A percentile compares a stretch with the other conserved stretches of the same genome.
phyloP scores from a whole-genome alignment of 306 rosid species.

The Casuarina cunninghamiana region DNA sequence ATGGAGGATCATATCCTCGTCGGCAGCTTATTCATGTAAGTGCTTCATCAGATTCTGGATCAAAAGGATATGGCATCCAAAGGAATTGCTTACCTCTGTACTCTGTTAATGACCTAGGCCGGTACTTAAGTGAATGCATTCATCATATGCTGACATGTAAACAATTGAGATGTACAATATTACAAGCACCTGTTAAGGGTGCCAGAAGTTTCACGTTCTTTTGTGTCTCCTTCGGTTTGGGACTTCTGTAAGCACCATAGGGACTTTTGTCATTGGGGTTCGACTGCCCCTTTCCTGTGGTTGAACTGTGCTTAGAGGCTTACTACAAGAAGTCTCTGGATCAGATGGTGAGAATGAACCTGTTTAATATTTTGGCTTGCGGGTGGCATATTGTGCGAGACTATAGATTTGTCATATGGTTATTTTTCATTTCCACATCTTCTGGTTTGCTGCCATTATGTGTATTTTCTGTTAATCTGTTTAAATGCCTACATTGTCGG shows the following conservation, averaged over 20 bases:
- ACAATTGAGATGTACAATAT: neutral
- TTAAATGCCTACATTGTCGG: neutral
- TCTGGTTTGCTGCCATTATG: neutral
- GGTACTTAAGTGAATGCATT: slow-evolving; percentile 1
- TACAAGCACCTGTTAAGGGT: neutral
- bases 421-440: neutral
- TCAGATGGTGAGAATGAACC: neutral
- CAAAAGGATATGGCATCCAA: neutral
- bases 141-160: neutral
- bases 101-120: neutral
- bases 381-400: neutral
- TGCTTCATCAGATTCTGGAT: slow-evolving; percentile 27
- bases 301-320: neutral
- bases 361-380: neutral
- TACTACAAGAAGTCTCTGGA: neutral
- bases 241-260: neutral
- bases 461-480: neutral
- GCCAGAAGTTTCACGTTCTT: neutral
- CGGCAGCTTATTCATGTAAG: slow-evolving; percentile 64
- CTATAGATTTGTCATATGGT: neutral
- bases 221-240: neutral
- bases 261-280: neutral
- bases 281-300: neutral
- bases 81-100: neutral
- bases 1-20: slow-evolving; percentile 44